Evolutionary conservation across 805 yeast genomes (phyloP).

Genomic region (Candida montana): DNA sequence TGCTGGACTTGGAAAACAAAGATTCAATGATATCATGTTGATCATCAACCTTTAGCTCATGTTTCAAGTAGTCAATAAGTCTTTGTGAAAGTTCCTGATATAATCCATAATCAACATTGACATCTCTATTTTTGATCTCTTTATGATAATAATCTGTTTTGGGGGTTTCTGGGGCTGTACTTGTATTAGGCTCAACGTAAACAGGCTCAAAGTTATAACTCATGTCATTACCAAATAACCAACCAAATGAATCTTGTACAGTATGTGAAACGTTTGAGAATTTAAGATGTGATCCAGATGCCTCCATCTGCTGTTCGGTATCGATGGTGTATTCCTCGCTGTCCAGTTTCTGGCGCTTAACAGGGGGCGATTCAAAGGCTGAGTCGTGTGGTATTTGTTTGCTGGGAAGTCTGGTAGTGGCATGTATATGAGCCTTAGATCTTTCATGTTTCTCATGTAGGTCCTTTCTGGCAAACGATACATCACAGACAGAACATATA

Average conservation of each 20-base stretch:
- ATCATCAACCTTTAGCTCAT: background rate
- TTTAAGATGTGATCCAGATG: conserved; percentile 7
- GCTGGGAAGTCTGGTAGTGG: background rate
- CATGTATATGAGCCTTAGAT: conserved; percentile 20
- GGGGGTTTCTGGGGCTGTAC: background rate
- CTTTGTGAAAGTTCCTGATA: conserved; percentile 1
- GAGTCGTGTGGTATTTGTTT: background rate
- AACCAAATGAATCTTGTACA: conserved; percentile 20
- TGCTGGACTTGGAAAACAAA: conserved; percentile 8
- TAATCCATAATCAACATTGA: background rate
- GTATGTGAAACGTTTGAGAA: conserved; percentile 17
- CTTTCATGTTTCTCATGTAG: conserved; percentile 27
- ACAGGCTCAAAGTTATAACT: background rate
- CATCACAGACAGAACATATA: conserved; percentile 23
- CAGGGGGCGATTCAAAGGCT: background rate
- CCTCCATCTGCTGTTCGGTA: background rate
- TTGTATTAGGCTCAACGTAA: background rate
- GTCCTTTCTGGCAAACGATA: conserved; percentile 28
- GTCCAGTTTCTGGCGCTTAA: background rate
- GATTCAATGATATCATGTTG: background rate
- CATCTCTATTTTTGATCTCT: background rate
- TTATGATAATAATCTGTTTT: background rate
- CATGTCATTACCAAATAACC: conserved; percentile 20
- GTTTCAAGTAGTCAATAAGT: background rate
- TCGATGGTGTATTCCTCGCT: background rate